These are phyloP conservation scores for Ophiostoma pallidulum DNA, from an alignment of 2,329 filamentous ascomycete genomes.

Conservation along the genomic window DNA sequence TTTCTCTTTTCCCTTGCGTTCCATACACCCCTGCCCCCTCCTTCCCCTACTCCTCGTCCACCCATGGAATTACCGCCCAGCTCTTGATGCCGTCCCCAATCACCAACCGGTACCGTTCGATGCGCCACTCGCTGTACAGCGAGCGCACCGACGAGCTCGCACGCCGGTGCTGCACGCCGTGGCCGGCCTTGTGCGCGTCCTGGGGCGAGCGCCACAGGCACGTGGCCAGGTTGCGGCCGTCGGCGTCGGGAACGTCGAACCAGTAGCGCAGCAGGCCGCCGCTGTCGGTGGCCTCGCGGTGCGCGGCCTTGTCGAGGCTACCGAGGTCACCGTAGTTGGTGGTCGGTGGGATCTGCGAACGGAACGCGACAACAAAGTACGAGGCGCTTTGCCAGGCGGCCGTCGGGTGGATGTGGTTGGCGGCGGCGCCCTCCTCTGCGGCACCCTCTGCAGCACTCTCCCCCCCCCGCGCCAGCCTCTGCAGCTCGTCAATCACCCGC, in stretches of 20 bases:
- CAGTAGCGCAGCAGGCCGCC: slow-evolving; percentile 85
- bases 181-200: slow-evolving; percentile 50
- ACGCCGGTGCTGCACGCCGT: slow-evolving; percentile 51
- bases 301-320: slow-evolving; percentile 65
- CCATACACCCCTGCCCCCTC: too few species aligned
- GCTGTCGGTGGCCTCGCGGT: slow-evolving; percentile 67
- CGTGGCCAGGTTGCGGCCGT: slow-evolving; percentile 72
- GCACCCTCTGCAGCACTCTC: too few species aligned
- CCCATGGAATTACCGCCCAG: slow-evolving; percentile 57
- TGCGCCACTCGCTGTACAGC: slow-evolving; percentile 57
- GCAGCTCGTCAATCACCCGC: slow-evolving; percentile 50
- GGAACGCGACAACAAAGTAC: slow-evolving; percentile 85
- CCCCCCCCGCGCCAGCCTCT: slow-evolving; percentile 41
- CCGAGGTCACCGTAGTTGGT: slow-evolving; percentile 61
- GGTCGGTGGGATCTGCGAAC: slow-evolving; percentile 58
- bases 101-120: slow-evolving; percentile 60
- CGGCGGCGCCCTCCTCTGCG: slow-evolving; percentile 26
- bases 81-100: slow-evolving; percentile 54
- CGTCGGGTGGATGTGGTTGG: too few species aligned
- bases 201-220: slow-evolving; percentile 55
- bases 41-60: slow-evolving; percentile 10
- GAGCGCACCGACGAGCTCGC: slow-evolving; percentile 56
- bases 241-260: slow-evolving; percentile 66
- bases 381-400: slow-evolving; percentile 25
- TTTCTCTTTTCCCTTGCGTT: neutral